phyloP scores from a whole-genome alignment of 352 stramenopile genomes.

The Plasmopara muralis region DNA sequence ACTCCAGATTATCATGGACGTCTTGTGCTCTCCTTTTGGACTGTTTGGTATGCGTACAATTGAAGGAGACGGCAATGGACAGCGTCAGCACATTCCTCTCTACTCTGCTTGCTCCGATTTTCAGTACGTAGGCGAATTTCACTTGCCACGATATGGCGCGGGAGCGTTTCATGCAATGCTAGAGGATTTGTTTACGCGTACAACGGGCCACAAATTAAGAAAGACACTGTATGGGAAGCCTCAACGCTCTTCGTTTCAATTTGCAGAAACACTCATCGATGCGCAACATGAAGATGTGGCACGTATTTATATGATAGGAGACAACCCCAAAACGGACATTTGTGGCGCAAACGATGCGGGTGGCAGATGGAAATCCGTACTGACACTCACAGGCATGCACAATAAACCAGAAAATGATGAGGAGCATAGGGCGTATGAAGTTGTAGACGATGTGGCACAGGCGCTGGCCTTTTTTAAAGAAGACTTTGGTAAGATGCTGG shows the following conservation, averaged over 20 bases:
- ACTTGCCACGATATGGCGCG: constrained; percentile 72
- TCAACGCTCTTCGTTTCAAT: constrained; percentile 64
- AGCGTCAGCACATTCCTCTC: constrained; percentile 59
- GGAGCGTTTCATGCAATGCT: constrained; percentile 75
- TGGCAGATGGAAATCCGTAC: constrained; percentile 75
- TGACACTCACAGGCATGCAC: constrained; percentile 83
- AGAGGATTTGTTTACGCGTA: constrained; percentile 75
- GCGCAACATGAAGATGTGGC: constrained; percentile 55
- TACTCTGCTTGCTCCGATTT: constrained; percentile 86
- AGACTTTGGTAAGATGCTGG: constrained; percentile 45
- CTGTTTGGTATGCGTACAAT: constrained; percentile 34
- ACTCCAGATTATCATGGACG: constrained; percentile 71
- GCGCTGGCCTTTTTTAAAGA: constrained; percentile 74
- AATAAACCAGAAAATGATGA: constrained; percentile 57
- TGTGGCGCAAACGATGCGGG: constrained; percentile 67
- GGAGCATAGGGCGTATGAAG: constrained; percentile 52
- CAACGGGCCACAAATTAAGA: constrained; percentile 64
- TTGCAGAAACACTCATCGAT: constrained; percentile 73
- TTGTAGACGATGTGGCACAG: constrained; percentile 62
- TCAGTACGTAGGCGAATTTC: constrained; percentile 83
- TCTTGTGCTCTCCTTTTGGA: constrained; percentile 53
- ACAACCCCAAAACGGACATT: constrained; percentile 82
- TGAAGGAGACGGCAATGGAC: constrained; percentile 20
- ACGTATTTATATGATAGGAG: constrained; percentile 82
- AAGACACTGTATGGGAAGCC: constrained; percentile 79